Conservation (phyloP, 495 filamentous ascomycete genomes). For the Daldinia concentrica region DNA sequence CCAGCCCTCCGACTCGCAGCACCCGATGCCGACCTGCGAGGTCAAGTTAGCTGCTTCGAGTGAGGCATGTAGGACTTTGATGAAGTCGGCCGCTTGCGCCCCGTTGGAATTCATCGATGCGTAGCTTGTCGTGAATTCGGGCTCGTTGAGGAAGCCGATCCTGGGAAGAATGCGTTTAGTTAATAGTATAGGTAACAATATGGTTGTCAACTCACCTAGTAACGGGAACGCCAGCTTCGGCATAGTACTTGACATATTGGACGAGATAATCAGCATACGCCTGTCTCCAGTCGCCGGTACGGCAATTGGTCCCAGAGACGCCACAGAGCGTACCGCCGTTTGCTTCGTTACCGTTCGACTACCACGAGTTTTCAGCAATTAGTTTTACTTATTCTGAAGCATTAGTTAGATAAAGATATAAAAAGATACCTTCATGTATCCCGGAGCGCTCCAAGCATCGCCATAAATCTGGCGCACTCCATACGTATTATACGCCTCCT, state of each 20-base stretch:
- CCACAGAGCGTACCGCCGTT: constrained; percentile 67
- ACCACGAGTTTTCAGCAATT: not conserved
- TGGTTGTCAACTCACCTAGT: constrained; percentile 58
- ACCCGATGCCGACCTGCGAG: constrained; percentile 48
- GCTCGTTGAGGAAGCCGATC: constrained; percentile 53
- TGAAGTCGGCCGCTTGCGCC: constrained; percentile 53
- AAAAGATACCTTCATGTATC: constrained; percentile 61
- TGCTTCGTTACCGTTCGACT: constrained; percentile 57
- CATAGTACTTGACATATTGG: constrained; percentile 62
- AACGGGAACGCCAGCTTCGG: constrained; percentile 59
- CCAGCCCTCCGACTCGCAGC: constrained; percentile 55
- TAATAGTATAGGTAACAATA: constrained; percentile 5
- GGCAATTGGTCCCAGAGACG: constrained; percentile 54
- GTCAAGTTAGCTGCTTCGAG: constrained; percentile 44
- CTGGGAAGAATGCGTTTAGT: constrained; percentile 40
- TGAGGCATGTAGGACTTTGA: constrained; percentile 51
- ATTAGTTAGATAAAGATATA: not conserved
- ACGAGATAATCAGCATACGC: constrained; percentile 66
- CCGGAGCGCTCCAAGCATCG: constrained; percentile 58
- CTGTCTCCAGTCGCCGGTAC: constrained; percentile 63
- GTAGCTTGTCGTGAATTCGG: constrained; percentile 53
- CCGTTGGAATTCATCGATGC: constrained; percentile 52
- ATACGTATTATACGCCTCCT: constrained; percentile 58
- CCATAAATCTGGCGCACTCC: constrained; percentile 64
- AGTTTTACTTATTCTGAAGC: not conserved